Base-by-base conservation (phyloP, 2,329 filamentous ascomycete species). In the Arthrobotrys conoides region DNA sequence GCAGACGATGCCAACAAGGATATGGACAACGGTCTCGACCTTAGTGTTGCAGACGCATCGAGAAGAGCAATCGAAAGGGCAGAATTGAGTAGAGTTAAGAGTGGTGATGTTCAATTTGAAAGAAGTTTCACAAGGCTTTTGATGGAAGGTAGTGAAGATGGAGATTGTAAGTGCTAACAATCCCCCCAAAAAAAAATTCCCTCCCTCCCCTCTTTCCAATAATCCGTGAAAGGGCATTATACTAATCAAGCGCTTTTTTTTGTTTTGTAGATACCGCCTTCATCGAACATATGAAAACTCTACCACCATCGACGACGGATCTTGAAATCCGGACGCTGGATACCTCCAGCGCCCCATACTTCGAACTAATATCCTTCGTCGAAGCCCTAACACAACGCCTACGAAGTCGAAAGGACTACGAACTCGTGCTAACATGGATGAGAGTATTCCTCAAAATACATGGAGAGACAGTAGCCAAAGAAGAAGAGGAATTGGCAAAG, bases 401-500 rank as follows among this genome's bases (percentile, higher is more conserved):
- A 66, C 85, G 86, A 51, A 87, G 89, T 64, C 90, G 91, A 80
- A 89, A 89, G 59, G 96, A 98, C 84, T 99, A 97, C 84, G 96
- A 99, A 85, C 88, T 99, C 46, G 92, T 93, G 16, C 94, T 98
- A 84, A 93, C 94, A 0, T 99, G 96, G 95, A 98, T 99, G 94
- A 91, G 92, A 1, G 95, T 98, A 0, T 97, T 98, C 83, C 84
- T 99, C 76, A 89, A 91, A 59, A 86, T 97, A 48, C 95, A 98
- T 84, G 88, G 87, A 5, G 90, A 91, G 78, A 85, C 88, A 16
- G 85, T 92, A 14, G 84, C 85, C 16, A 69, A 80, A 68, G 71
- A 80, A 22, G 69, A 72, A 12, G 71, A 5, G 76, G 82, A 57
- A 4, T 63, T 73, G 9, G 68, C 73, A 5, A 80, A 80, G 24